Evolutionary conservation across 148 eudicot species (phyloP).

Genomic region (Rhododendron ferrugineum): DNA sequence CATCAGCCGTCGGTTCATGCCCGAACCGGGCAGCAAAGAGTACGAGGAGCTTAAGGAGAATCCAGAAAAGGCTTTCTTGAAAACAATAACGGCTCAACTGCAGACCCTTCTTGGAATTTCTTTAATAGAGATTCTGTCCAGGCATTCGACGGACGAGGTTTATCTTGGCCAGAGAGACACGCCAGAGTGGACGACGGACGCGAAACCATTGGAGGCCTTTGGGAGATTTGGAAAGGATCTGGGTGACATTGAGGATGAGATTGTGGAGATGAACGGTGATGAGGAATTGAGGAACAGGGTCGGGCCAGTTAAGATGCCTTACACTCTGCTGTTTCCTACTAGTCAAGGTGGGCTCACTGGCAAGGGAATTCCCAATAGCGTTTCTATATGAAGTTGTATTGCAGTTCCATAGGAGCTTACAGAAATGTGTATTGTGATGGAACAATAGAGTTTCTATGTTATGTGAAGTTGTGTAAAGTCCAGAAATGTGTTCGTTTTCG

Average conservation of each 20-base stretch:
- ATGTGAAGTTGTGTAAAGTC: not conserved
- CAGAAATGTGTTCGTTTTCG: too few species aligned
- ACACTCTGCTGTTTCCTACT: constrained; percentile 28
- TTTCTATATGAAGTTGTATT: constrained; percentile 9
- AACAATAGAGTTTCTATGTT: not conserved
- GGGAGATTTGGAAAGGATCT: constrained; percentile 17
- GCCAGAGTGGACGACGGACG: constrained; percentile 23
- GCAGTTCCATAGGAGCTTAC: not conserved
- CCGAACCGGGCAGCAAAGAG: constrained; percentile 22
- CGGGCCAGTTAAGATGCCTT: constrained; percentile 26
- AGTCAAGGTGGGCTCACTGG: constrained; percentile 30
- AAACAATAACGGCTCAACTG: constrained; percentile 21
- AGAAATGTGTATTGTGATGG: not conserved
- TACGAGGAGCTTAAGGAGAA: constrained; percentile 18
- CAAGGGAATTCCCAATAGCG: constrained; percentile 36
- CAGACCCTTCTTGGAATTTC: constrained; percentile 24
- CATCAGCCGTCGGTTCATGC: constrained; percentile 25
- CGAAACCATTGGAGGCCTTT: constrained; percentile 14
- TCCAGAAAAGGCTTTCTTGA: constrained; percentile 26
- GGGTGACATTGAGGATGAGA: constrained; percentile 21
- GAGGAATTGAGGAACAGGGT: constrained; percentile 19
- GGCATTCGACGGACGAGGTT: constrained; percentile 34
- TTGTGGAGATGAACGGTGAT: constrained; percentile 16
- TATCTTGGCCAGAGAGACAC: constrained; percentile 32
- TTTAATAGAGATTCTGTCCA: constrained; percentile 27